Base-by-base conservation (phyloP, 768 basidiomycete species). In the Naematelia encephala region DNA sequence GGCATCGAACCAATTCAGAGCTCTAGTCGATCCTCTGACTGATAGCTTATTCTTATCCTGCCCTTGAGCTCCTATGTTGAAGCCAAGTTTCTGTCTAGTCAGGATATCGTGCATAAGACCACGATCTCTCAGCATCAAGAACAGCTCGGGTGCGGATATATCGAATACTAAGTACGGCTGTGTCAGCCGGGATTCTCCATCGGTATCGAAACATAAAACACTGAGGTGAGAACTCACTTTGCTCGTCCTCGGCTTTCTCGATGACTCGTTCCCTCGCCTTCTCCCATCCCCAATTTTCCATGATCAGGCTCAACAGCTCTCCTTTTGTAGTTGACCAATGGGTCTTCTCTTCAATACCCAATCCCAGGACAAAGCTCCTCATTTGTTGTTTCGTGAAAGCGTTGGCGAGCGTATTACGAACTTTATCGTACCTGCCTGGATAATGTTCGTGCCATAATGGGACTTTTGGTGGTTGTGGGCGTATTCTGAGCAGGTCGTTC, bases 201-300 rank as follows among this genome's bases (percentile, higher is more conserved):
- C 34, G 34, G 8, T 8, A 16, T 39, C 10, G 11, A 11, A 27
- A 34, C 27, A 1, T 4, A 16, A 12, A 23, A n/a, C n/a, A n/a
- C n/a, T n/a, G n/a, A n/a, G n/a, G n/a, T n/a, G n/a, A 22, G 26
- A 19, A 34, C 59, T 60, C 8, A 60, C 59, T 52, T 46, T 29
- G 21, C 11, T 45, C 45, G 25, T 55, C 28, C 23, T 4, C 11
- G 16, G 48, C 16, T 16, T 60, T 52, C 51, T 21, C 30, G 46
- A 53, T 16, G 14, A 51, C 16, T 5, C 59, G 56, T 16, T 39
- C 34, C 8, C 34, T 8, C 8, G 34, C 34, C 4, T 50, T 19
- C 19, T 39, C 52, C 63, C 63, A 65, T 25, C 57, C 63, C 60
- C 60, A 65, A 11, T 44, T 19, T 16, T 16, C 21, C 46, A 65